Evolutionary conservation across 306 rosid genomes (phyloP).

Genomic region (Inga leiocalycina): DNA sequence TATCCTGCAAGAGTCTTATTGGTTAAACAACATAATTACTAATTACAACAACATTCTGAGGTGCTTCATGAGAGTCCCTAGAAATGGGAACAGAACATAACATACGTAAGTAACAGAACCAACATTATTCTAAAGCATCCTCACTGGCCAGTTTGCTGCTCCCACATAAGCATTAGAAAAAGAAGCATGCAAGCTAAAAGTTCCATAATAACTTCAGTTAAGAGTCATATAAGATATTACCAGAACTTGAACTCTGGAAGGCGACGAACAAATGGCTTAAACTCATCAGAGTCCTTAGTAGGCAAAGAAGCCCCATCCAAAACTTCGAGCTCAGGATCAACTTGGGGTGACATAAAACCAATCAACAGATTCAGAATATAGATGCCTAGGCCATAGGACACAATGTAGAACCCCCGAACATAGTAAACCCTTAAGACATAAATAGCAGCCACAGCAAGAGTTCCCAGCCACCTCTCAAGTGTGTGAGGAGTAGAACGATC

Average conservation of each 20-base stretch:
- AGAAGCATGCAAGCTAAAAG: background rate
- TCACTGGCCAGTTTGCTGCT: background rate
- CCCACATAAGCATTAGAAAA: background rate
- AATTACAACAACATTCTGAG: background rate
- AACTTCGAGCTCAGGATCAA: slow-evolving; percentile 69
- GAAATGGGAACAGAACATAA: background rate
- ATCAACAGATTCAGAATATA: slow-evolving; percentile 67
- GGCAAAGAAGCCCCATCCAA: slow-evolving; percentile 72
- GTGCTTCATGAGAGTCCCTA: background rate
- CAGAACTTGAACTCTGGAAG: slow-evolving; percentile 83
- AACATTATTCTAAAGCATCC: background rate
- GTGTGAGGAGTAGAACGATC: slow-evolving; percentile 65
- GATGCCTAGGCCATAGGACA: slow-evolving; percentile 68
- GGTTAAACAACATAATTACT: background rate
- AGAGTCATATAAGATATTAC: slow-evolving; percentile 47
- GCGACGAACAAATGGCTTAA: slow-evolving; percentile 73
- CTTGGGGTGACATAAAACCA: slow-evolving; percentile 69
- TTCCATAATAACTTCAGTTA: background rate
- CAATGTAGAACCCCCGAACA: slow-evolving; percentile 62
- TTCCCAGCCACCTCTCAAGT: slow-evolving; percentile 70
- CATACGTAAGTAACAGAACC: background rate
- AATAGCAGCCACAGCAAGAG: slow-evolving; percentile 45
- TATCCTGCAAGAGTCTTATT: background rate
- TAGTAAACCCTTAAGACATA: slow-evolving; percentile 61
- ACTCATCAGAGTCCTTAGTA: slow-evolving; percentile 65